Conservation (phyloP, 352 stramenopile genomes). For the Phytophthora sp. region DNA sequence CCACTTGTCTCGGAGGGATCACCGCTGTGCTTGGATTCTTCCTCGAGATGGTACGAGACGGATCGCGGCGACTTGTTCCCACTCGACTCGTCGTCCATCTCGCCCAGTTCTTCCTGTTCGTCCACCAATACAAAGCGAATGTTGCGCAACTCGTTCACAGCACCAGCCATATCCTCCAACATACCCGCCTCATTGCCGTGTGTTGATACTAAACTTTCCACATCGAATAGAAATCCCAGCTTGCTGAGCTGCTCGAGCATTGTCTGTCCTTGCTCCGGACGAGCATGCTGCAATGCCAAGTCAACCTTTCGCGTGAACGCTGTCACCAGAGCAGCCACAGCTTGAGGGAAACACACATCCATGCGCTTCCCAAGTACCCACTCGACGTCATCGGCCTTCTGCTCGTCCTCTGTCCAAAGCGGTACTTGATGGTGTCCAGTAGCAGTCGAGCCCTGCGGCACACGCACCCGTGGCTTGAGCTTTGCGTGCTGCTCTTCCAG, state of each 20-base stretch:
- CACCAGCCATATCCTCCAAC: conserved; percentile 88
- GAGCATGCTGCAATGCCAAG: conserved; percentile 65
- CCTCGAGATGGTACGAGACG: conserved; percentile 70
- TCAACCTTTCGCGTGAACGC: conserved; percentile 85
- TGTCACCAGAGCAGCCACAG: conserved; percentile 79
- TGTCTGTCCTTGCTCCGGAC: conserved; percentile 47
- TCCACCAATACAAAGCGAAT: conserved; percentile 84
- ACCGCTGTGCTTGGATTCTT: conserved; percentile 67
- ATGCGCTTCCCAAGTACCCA: conserved; percentile 84
- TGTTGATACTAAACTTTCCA: conserved; percentile 86
- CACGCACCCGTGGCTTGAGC: conserved; percentile 65
- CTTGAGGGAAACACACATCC: conserved; percentile 86
- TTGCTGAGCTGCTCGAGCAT: conserved; percentile 85
- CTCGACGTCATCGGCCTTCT: conserved; percentile 79
- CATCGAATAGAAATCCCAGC: conserved; percentile 83
- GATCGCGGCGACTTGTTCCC: conserved; percentile 47
- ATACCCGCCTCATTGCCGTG: conserved; percentile 90
- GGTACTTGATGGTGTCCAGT: conserved; percentile 70
- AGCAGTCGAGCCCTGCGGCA: conserved; percentile 47
- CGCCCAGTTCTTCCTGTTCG: conserved; percentile 59
- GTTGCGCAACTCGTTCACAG: conserved; percentile 81
- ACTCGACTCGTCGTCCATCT: conserved; percentile 44
- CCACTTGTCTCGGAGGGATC: conserved; percentile 26
- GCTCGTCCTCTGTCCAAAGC: conserved; percentile 84
- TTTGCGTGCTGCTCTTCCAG: conserved; percentile 78